phyloP scores from a whole-genome alignment of 257 asterid species.

The Mitragyna speciosa region DNA sequence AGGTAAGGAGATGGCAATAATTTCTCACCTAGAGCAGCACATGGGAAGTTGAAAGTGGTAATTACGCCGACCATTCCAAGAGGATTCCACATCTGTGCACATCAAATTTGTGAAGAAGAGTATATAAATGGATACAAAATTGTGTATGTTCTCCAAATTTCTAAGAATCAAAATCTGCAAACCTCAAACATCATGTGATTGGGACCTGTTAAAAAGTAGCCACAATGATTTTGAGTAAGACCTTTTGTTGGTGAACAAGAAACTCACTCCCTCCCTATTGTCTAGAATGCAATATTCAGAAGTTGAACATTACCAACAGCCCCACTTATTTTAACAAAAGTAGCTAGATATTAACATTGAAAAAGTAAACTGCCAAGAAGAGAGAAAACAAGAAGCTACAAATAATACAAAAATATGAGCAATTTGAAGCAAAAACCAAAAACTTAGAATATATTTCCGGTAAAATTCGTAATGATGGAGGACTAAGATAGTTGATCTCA shows the following conservation, averaged over 20 bases:
- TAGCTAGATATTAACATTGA: background rate
- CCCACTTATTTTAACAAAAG: background rate
- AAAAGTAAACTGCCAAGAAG: background rate
- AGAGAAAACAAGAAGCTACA: background rate
- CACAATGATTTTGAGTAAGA: slow-evolving; percentile 15
- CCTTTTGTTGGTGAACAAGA: background rate
- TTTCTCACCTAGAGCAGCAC: slow-evolving; percentile 95
- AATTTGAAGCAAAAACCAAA: background rate
- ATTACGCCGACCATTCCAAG: slow-evolving; percentile 94
- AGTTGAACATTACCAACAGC: background rate
- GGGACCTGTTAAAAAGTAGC: slow-evolving; percentile 66
- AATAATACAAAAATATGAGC: background rate
- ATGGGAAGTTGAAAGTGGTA: slow-evolving; percentile 97
- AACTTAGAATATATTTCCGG: background rate
- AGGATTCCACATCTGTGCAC: slow-evolving; percentile 93
- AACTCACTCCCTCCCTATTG: background rate
- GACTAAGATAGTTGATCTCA: slow-evolving; percentile 40
- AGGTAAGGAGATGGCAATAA: background rate
- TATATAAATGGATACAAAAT: background rate
- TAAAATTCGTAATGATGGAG: background rate
- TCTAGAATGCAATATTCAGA: slow-evolving; percentile 7
- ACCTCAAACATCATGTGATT: slow-evolving; percentile 99
- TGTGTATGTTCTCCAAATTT: background rate
- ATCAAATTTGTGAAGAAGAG: slow-evolving; percentile 19
- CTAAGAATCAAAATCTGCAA: slow-evolving; percentile 27